Evolutionary conservation across 1,284 basidiomycete genomes (phyloP), one percentile per base, ranked within the genome.

Genomic region (Cryptococcus sp.): DNA sequence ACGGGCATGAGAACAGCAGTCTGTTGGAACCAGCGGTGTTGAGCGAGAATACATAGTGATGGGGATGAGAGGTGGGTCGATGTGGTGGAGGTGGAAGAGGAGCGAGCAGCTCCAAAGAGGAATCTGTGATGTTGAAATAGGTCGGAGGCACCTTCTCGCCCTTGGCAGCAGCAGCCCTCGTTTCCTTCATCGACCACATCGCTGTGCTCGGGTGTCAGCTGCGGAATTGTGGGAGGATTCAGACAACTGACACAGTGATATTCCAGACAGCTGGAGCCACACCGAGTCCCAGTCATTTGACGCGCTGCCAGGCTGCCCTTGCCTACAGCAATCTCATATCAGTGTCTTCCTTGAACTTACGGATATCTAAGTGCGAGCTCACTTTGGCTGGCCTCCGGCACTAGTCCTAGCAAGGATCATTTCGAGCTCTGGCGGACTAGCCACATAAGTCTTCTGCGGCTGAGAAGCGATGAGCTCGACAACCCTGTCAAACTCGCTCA

Each of bases 1-100:
- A 83, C 1, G 89, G 88, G 70, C 90, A 93, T 5, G 91, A 90
- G 80, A 98, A 96, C 8, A 96, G 80, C 44, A 94, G 81, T 40
- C 94, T 83, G 73, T 98, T 98, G 40, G 88, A 88, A 20, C 94
- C 95, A 1, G 94, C 94, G 11, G 91, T 95, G 76, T 96, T 99
- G 70, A 99, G 84, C 0, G 92, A 92, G 61, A 96, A 85, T 50
- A 96, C 90, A 71, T 91, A 91, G 0, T 84, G 77, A 46, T 82
- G 81, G 1, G 81, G 80, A 35, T 79, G 76, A n/a, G 78, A 79
- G 38, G 78, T 76, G 0, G 80, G 77, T 40, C 79, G 74, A 50
- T 81, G 78, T 5, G 78, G 77, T 3, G 82, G 81, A 25, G 83
- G 81, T 25, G 81, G 80, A 2, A 83, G 76, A 31, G 81, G 78